Conservation (phyloP, 495 filamentous ascomycete genomes). For the Thermochaetoides thermophila region DNA sequence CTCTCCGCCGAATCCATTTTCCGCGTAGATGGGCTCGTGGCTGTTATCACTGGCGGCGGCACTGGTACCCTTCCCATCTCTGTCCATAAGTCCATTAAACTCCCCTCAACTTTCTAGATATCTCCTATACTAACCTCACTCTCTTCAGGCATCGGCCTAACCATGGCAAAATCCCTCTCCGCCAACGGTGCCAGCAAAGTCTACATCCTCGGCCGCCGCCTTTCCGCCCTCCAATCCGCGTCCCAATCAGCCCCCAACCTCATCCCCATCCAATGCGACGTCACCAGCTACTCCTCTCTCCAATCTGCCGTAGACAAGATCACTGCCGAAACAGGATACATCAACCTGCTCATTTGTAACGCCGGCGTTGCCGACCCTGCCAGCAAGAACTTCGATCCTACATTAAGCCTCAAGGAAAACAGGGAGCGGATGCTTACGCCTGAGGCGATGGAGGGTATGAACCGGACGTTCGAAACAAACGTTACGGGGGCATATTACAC, state of each 20-base stretch:
- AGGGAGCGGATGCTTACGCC: conserved; percentile 21
- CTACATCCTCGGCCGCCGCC: conserved; percentile 52
- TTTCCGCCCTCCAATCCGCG: conserved; percentile 33
- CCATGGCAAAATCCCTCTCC: conserved; percentile 50
- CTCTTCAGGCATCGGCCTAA: conserved; percentile 43
- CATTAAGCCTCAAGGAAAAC: conserved; percentile 30
- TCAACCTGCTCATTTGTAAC: conserved; percentile 54
- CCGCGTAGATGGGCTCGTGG: conserved; percentile 43
- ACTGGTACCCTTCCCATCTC: conserved; percentile 25
- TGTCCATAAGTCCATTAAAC: background rate
- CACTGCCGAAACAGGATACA: conserved; percentile 25
- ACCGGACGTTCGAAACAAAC: conserved; percentile 40
- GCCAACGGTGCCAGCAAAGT: conserved; percentile 49
- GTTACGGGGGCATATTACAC: conserved; percentile 46
- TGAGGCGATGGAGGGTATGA: conserved; percentile 36
- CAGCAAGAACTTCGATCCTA: conserved; percentile 13
- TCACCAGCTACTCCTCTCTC: conserved; percentile 47
- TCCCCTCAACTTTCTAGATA: background rate
- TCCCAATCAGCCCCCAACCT: conserved; percentile 17
- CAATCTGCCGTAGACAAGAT: conserved; percentile 38
- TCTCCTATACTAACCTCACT: background rate
- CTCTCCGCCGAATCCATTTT: too few species aligned
- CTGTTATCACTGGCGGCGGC: conserved; percentile 47
- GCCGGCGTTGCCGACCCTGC: conserved; percentile 36
- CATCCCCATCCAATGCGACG: conserved; percentile 48